A percentile compares a stretch with the other conserved stretches of the same genome.
Conservation (phyloP, 2,329 filamentous ascomycete species). For the Aspergillus texensis region DNA sequence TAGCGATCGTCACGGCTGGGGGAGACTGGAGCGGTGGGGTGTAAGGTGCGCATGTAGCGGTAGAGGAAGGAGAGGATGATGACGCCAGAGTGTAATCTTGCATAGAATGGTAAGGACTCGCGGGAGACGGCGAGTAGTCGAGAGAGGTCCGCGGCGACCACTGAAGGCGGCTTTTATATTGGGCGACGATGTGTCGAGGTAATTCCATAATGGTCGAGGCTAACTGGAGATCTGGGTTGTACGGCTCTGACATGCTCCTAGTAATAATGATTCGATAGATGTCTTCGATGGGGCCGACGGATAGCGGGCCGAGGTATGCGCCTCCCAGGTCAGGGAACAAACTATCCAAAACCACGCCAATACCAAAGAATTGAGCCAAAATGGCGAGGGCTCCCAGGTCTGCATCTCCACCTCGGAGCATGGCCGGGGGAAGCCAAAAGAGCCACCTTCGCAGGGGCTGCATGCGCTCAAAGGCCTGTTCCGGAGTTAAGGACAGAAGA, state of each 20-base stretch:
- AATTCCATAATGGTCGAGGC: conserved; percentile 71
- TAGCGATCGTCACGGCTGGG: conserved; percentile 39
- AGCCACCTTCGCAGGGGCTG: conserved; percentile 89
- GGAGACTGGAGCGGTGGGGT: conserved; percentile 47
- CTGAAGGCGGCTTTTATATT: conserved; percentile 71
- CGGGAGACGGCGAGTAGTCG: conserved; percentile 39
- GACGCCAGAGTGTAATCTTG: conserved; percentile 37
- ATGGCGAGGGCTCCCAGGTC: conserved; percentile 79
- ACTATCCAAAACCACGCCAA: conserved; percentile 83
- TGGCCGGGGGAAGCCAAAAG: conserved; percentile 89
- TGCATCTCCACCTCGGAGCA: conserved; percentile 74
- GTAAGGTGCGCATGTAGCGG: conserved; percentile 42
- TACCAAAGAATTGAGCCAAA: conserved; percentile 88
- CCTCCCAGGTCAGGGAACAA: conserved; percentile 90
- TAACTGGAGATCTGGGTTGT: conserved; percentile 62
- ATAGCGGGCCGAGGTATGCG: conserved; percentile 81
- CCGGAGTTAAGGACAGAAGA: conserved; percentile 68
- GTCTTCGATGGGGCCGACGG: conserved; percentile 79
- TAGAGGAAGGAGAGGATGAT: conserved; percentile 42
- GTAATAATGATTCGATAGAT: conserved; percentile 76
- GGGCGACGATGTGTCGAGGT: conserved; percentile 68
- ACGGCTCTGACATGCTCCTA: conserved; percentile 63
- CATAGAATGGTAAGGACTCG: conserved; percentile 37
- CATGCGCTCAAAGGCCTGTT: conserved; percentile 86
- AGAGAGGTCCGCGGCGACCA: conserved; percentile 53